Base-by-base conservation (phyloP, 1,139 yeast genomes). In the Suhomyces anneliseae region DNA sequence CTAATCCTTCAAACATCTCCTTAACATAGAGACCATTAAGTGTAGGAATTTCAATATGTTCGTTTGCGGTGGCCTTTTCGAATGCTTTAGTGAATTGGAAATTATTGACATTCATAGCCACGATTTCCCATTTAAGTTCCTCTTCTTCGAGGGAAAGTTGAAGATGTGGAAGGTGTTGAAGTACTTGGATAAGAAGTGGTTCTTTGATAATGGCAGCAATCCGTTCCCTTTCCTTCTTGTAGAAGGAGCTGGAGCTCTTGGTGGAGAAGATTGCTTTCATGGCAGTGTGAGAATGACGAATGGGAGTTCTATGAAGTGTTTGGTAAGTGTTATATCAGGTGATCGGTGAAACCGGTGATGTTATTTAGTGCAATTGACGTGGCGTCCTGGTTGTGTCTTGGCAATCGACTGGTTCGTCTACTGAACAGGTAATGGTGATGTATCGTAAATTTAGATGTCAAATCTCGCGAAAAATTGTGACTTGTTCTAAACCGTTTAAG, bases 61-160 rank as follows among this genome's bases (percentile, higher is more conserved):
- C 42, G 14, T 39, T 36, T 33, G 44, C 37, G 15, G 38, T 42
- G 7, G 43, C 43, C 12, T 49, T 53, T 7, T 40, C 42, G 7
- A 43, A 46, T 1, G 59, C 48, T 12, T 54, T 47, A n/a, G 51
- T 44, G 41, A 62, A 62, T 36, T 56, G 58, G 34, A 46, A 46
- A 39, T 58, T 63, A 49, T 64, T 64, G 39, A 70, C 55, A 46
- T 66, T 62, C 27, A 70, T 69, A 7, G 76, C 73, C 10, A 70
- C 59, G 8, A 67, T 53, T 53, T 70, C 76, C 76, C 76, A 70
- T 1, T 57, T 48, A 49, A 67, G 68, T 43, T 67, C 68, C 46
- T 61, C 64, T 35, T 58, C 60, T 36, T 56, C 54, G 11, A 46
- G 43, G 1, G 64, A 60, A 11, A 58, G 48, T 52, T 69, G 75